Evolutionary conservation across 1,284 basidiomycete species (phyloP), one percentile per base, ranked within the genome.

Genomic region (Sanghuangporus weigelae): DNA sequence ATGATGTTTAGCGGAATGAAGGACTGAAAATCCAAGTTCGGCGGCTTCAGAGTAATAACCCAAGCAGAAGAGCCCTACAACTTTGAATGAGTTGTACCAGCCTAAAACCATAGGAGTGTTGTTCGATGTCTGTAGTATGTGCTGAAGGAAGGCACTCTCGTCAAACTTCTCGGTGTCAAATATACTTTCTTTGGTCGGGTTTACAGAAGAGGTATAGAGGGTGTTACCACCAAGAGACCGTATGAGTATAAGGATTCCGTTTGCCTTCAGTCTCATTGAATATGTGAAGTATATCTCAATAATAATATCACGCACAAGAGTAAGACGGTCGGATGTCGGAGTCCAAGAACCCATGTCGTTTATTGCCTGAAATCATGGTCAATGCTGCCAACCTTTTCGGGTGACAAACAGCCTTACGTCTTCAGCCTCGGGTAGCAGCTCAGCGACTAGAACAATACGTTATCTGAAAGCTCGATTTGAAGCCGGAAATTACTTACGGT

Each of bases 31-130:
- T 0, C 87, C 87, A 23, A 89, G 78, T 12, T 74, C 71, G 0
- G 84, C 86, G 2, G 87, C 85, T 65, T 85, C 83, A 31, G 79
- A 74, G 12, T 77, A 70, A 67, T 78, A 83, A 0, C 87, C 87
- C 4, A 87, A 76, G 62, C 83, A 85, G 69, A 81, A 89, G 53
- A 84, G 77, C 38, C 79, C 82, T 23, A 84, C 84, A 57, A 89
- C 75, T 78, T 86, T 87, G 77, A 84, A 85, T 19, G 84, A 77
- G 67, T 86, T 81, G 68, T 86, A 88, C 87, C 86, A 89, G 61
- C 83, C 85, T 69, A 87, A 73, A 1, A 80, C 78, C 19, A 87
- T 74, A 21, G 78, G 73, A 5, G 80, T 57, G 68, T 83, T 84
- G 16, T 81, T 82, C 2, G 80, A 79, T 14, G 72, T 77, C 55